Conservation (phyloP, 2,329 filamentous ascomycete genomes). For the Pseudogymnoascus verrucosus region DNA sequence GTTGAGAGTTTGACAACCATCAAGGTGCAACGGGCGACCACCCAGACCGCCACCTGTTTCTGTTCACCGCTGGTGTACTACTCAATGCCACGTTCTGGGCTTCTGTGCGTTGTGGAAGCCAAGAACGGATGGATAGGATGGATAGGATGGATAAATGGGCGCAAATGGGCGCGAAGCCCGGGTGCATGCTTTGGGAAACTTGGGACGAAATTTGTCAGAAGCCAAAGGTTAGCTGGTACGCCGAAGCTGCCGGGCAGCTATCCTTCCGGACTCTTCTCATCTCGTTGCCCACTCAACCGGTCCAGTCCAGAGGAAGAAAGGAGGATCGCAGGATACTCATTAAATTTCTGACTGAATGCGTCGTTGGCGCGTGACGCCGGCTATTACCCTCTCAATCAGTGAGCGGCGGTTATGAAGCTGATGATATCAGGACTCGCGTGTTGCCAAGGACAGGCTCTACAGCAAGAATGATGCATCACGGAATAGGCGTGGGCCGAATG, state of each 20-base stretch:
- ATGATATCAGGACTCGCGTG: not conserved
- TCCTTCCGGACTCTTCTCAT: not conserved
- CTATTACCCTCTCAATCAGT: not conserved
- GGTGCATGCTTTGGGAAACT: not conserved
- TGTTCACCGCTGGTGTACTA: not conserved
- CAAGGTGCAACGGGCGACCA: not conserved
- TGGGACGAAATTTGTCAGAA: slow-evolving; percentile 7
- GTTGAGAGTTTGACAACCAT: not conserved
- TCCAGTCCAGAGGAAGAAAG: not conserved
- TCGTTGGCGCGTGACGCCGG: not conserved
- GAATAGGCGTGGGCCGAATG: not conserved
- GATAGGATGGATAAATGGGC: not conserved
- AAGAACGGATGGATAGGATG: not conserved
- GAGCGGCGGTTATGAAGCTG: not conserved
- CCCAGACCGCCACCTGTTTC: not conserved
- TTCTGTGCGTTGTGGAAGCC: not conserved
- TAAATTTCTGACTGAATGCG: not conserved
- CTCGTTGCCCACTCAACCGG: not conserved
- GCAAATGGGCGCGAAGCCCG: not conserved
- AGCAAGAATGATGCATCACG: not conserved
- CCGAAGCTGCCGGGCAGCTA: not conserved
- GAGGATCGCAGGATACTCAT: not conserved
- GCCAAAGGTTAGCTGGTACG: not conserved
- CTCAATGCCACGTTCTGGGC: not conserved
- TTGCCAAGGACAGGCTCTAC: not conserved